Evolutionary conservation across 306 rosid species (phyloP).

Genomic region (Corylus avellana): DNA sequence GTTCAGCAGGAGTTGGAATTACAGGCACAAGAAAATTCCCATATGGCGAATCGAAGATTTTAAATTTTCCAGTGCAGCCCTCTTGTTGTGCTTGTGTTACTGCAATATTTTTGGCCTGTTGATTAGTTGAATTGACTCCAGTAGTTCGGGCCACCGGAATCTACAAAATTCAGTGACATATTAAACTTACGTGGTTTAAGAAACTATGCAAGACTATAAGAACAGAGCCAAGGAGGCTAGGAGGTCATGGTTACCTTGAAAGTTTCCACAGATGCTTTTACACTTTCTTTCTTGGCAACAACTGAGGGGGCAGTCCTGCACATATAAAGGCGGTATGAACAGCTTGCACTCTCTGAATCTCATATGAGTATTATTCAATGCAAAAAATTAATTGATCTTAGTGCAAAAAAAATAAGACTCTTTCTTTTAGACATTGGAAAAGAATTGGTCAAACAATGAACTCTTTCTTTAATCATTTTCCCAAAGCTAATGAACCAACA

Average conservation of each 20-base stretch:
- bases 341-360: neutral
- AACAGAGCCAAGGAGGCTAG: neutral
- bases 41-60: conserved; percentile 53
- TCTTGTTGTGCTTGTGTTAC: conserved; percentile 57
- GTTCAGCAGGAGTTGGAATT: conserved; percentile 48
- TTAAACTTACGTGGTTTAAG: too few species aligned
- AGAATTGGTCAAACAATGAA: too few species aligned
- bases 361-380: neutral
- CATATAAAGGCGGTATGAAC: neutral
- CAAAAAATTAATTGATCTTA: neutral
- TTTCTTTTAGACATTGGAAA: neutral
- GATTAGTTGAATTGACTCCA: conserved; percentile 33
- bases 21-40: conserved; percentile 64
- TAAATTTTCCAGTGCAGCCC: conserved; percentile 60
- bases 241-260: conserved; percentile 3
- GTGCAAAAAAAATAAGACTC: neutral
- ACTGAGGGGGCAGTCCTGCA: conserved; percentile 15
- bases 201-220: neutral
- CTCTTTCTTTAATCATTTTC: neutral
- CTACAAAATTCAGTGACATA: conserved; percentile 26
- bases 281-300: conserved; percentile 18
- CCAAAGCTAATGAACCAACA: neutral
- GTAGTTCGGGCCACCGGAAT: conserved; percentile 26
- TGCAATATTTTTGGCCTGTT: conserved; percentile 49
- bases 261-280: conserved; percentile 6